A percentile compares a stretch with the other conserved stretches of the same genome.
phyloP scores from a whole-genome alignment of 2,329 filamentous ascomycete species.

The Monilinia fructigena region DNA sequence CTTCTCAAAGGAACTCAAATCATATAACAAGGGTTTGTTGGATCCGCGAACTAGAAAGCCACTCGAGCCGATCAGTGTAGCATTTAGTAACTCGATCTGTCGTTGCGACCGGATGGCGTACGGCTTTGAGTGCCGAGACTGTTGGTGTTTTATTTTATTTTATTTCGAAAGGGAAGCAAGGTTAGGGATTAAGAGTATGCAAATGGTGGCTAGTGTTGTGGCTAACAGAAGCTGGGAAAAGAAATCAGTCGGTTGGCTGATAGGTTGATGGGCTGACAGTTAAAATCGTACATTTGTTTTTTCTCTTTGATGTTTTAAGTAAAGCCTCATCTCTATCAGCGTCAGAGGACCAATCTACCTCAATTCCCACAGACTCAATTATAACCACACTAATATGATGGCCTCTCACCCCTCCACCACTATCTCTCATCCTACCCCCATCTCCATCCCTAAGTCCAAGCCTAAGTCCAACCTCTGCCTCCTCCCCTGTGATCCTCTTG shows the following conservation, averaged over 20 bases:
- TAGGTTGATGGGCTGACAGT: background rate
- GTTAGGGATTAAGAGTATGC: background rate
- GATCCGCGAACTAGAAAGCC: background rate
- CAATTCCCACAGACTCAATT: no score
- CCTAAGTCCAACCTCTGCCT: background rate
- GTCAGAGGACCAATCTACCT: background rate
- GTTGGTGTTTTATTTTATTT: background rate
- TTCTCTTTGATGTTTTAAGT: background rate
- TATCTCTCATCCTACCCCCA: background rate
- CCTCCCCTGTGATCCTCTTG: constrained; percentile 9
- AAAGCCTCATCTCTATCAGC: background rate
- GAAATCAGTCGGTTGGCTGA: background rate
- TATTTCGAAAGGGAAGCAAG: background rate
- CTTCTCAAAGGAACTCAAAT: background rate
- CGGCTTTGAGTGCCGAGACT: background rate
- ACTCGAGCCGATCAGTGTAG: background rate
- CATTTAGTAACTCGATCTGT: background rate
- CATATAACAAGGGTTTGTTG: background rate
- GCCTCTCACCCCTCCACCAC: background rate
- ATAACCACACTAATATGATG: background rate
- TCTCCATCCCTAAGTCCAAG: background rate
- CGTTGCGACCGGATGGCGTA: background rate
- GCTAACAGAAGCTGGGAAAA: background rate
- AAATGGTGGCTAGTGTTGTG: background rate
- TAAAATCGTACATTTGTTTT: background rate